Evolutionary conservation across 2,329 filamentous ascomycete genomes (phyloP).

Genomic region (Arthrinium puccinioides): DNA sequence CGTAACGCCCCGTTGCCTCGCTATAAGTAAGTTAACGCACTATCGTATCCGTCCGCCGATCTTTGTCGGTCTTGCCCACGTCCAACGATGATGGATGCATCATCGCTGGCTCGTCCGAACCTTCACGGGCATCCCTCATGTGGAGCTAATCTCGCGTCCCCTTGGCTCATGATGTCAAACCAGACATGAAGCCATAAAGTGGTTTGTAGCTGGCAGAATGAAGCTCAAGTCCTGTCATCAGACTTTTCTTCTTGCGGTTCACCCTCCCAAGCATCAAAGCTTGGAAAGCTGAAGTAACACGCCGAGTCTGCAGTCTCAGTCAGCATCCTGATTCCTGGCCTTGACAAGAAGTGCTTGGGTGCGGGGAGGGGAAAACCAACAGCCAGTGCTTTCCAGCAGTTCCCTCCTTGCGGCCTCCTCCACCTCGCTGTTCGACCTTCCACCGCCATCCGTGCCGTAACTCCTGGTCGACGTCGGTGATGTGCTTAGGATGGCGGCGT

Average conservation of each 20-base stretch:
- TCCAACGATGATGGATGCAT: too few species aligned
- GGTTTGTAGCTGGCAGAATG: too few species aligned
- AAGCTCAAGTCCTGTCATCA: too few species aligned
- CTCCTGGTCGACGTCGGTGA: constrained; percentile 26
- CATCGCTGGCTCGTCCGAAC: too few species aligned
- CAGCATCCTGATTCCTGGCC: constrained; percentile 8
- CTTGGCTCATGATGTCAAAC: too few species aligned
- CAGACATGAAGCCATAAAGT: too few species aligned
- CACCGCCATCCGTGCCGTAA: constrained; percentile 24
- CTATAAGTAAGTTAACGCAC: too few species aligned
- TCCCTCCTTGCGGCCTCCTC: constrained; percentile 12
- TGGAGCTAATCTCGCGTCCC: too few species aligned
- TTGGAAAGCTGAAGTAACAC: constrained; percentile 66
- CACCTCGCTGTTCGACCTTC: constrained; percentile 11
- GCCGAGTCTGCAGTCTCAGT: constrained; percentile 27
- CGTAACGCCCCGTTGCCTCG: not conserved
- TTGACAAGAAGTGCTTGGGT: not conserved
- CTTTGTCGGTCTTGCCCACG: too few species aligned
- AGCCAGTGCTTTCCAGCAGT: constrained; percentile 10
- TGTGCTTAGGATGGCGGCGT: constrained; percentile 27
- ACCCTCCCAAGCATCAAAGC: constrained; percentile 60
- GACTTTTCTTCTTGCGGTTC: constrained; percentile 33
- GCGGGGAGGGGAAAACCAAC: constrained; percentile 12
- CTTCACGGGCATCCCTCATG: too few species aligned
- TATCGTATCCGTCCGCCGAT: too few species aligned